These are phyloP conservation scores for Juncus effusus DNA, from an alignment of 176 grass and related monocot species.

Conservation along the genomic window DNA sequence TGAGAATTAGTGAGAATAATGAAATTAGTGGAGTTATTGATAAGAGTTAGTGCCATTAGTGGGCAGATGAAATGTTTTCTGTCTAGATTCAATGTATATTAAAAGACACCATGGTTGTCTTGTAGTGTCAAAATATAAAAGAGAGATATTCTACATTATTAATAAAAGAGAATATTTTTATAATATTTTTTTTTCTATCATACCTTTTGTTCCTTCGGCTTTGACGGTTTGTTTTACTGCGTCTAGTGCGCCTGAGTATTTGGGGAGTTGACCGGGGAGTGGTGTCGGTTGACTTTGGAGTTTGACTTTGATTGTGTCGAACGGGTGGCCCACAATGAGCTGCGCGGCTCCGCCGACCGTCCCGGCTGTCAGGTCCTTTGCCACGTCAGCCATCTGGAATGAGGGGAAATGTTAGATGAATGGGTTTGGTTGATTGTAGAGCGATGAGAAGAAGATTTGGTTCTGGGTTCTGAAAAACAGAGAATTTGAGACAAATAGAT, in stretches of 20 bases:
- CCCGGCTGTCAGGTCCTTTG: slow-evolving; percentile 79
- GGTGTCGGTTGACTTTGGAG: slow-evolving; percentile 78
- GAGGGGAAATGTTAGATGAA: slow-evolving; percentile 17
- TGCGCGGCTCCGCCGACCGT: slow-evolving; percentile 72
- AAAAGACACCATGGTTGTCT: too few relatives aligned
- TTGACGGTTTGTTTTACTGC: slow-evolving; percentile 65
- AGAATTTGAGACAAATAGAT: slow-evolving; percentile 2
- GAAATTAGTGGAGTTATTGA: too few relatives aligned
- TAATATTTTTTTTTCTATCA: too few relatives aligned
- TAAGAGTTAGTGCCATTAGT: too few relatives aligned
- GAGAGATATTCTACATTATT: too few relatives aligned
- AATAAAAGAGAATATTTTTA: too few relatives aligned
- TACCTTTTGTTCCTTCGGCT: slow-evolving; percentile 45
- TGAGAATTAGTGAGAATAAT: too few relatives aligned
- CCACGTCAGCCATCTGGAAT: slow-evolving; percentile 68
- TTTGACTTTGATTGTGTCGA: slow-evolving; percentile 93
- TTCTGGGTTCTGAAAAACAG: not conserved
- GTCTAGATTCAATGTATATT: too few relatives aligned
- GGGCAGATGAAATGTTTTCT: too few relatives aligned
- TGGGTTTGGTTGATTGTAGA: not conserved
- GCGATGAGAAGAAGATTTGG: not conserved
- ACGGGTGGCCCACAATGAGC: slow-evolving; percentile 78
- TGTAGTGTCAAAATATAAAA: too few relatives aligned
- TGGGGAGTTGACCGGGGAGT: slow-evolving; percentile 49
- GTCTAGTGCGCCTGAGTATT: slow-evolving; percentile 61